phyloP scores from a whole-genome alignment of 257 asterid species.

The Lithospermum erythrorhizon region DNA sequence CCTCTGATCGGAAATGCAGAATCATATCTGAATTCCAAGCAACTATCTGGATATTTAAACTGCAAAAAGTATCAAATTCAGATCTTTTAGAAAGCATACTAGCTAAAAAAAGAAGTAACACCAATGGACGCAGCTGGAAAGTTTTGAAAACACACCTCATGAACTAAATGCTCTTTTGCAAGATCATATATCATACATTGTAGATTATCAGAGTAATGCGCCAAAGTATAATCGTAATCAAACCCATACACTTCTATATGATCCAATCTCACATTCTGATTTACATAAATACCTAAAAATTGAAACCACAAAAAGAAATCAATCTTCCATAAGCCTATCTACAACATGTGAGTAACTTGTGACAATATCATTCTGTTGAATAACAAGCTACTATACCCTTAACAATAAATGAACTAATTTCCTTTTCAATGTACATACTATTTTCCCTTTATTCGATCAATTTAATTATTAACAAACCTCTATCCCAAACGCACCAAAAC shows the following conservation, averaged over 20 bases:
- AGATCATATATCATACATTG: slow-evolving; percentile 82
- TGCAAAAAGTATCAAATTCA: slow-evolving; percentile 23
- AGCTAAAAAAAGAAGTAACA: background rate
- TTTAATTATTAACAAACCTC: too few species aligned
- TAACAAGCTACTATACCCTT: background rate
- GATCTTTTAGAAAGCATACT: background rate
- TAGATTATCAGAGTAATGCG: slow-evolving; percentile 80
- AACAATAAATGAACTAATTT: background rate
- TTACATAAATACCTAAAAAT: slow-evolving; percentile 66
- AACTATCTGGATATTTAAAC: slow-evolving; percentile 83
- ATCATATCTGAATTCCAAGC: slow-evolving; percentile 73
- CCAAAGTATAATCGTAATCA: slow-evolving; percentile 96
- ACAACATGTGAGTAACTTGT: too few species aligned
- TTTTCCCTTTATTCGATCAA: background rate
- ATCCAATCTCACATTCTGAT: slow-evolving; percentile 87
- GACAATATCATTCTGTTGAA: background rate
- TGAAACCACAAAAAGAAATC: slow-evolving; percentile 16
- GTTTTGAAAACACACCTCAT: slow-evolving; percentile 63
- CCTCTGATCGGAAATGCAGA: slow-evolving; percentile 91
- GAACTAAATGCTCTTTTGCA: slow-evolving; percentile 82
- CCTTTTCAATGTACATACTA: background rate
- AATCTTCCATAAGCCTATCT: slow-evolving; percentile 12
- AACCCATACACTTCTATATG: slow-evolving; percentile 80
- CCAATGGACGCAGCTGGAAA: slow-evolving; percentile 1
- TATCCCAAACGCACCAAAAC: background rate